Base-by-base conservation (phyloP, 768 basidiomycete genomes). In the Russula lepida region DNA sequence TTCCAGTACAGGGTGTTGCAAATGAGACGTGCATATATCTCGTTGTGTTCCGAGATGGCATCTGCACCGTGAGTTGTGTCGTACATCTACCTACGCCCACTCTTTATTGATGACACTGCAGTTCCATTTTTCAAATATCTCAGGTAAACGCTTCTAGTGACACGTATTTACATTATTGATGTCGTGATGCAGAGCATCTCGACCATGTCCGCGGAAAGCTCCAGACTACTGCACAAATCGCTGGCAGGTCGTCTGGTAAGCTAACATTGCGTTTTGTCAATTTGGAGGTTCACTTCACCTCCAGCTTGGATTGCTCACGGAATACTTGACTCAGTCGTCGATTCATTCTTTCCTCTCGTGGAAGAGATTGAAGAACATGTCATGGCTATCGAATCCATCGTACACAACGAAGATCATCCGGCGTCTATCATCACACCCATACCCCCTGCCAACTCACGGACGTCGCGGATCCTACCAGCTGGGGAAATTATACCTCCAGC, bases 251-350 rank as follows among this genome's bases (percentile, higher is more conserved):
- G 5, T 85, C 90, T 54, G 88, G 91, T 86, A 66, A 57, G 80
- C 68, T 23, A 23, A 48, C 25, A 21, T 35, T 9, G 32, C 6
- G 19, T 19, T 1, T 12, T 33, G 19, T 2, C 6, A 13, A 44
- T 47, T 50, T 44, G 32, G 56, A 35, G 21, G n/a, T 2, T 32
- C 6, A 37, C 33, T 41, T 13, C 64, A 33, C 23, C 3, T 21
- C 6, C 66, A 92, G 94, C 94, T 70, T 95, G 92, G 92, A 90
- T 98, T 65, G 92, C 92, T 0, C 93, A 98, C 71, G 89, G 86
- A 23, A 79, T 97, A 57, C 76, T 98, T 65, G 95, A 97, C 69
- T 95, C 92, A 1, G 85, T 98, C 55, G 93, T 98, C 23, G 94
- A 98, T 70, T 87, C 90, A 0, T 95, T 95, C 74, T 92, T 93